These are phyloP conservation scores for Ramaria sp. DNA, from an alignment of 768 basidiomycete genomes.

Conservation along the genomic window DNA sequence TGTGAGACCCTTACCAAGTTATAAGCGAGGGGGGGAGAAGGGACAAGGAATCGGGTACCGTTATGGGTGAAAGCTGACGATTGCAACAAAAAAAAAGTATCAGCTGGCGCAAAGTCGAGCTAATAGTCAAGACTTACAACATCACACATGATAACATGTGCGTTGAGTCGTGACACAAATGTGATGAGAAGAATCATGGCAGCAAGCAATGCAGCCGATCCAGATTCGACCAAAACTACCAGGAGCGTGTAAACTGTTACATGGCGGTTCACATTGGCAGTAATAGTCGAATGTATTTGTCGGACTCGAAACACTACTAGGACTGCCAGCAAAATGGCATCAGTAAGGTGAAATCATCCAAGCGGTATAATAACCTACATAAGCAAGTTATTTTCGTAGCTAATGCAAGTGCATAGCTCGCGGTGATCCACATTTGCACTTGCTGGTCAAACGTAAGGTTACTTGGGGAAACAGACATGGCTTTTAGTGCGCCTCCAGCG, in stretches of 20 bases:
- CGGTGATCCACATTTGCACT: constrained; percentile 2
- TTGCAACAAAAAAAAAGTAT: background rate
- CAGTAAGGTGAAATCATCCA: background rate
- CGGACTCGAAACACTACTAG: constrained; percentile 4
- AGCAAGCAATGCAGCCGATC: background rate
- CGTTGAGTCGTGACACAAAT: background rate
- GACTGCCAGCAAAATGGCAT: background rate
- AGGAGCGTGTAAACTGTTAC: constrained; percentile 1
- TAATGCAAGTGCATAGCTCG: background rate
- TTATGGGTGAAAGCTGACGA: constrained; percentile 4
- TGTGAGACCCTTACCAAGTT: background rate
- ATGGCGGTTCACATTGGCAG: constrained; percentile 4
- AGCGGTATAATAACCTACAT: background rate
- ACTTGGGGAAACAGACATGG: background rate
- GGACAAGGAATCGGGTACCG: background rate
- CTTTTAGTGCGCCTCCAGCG: background rate
- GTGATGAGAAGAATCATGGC: constrained; percentile 1
- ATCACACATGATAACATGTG: constrained; percentile 6
- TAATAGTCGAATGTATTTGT: constrained; percentile 4
- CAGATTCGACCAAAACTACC: constrained; percentile 7
- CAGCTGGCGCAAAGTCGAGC: background rate
- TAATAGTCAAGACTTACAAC: constrained; percentile 1
- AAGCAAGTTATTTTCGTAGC: constrained; percentile 4
- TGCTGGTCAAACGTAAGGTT: background rate
- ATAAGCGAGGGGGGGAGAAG: background rate